A percentile compares a stretch with the other conserved stretches of the same genome.
These are phyloP conservation scores for Metschnikowia colocasiae DNA, from an alignment of 805 yeast species.

Conservation along the genomic window DNA sequence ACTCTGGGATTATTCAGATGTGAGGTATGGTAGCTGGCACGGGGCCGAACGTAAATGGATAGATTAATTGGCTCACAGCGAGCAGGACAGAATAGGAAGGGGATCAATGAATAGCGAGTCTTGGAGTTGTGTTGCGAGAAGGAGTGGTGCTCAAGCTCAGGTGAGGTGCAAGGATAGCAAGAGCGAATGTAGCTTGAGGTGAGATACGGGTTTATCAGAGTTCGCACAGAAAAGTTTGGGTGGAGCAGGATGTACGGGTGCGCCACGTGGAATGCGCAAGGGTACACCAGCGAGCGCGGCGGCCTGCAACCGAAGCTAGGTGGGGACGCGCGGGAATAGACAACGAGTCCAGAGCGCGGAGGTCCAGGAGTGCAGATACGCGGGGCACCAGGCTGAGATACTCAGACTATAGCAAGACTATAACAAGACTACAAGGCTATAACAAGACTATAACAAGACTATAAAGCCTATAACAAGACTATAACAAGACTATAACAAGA, in stretches of 20 bases:
- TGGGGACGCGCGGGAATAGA: neutral
- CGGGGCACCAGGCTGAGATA: no score
- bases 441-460: no score
- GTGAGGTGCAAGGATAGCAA: neutral
- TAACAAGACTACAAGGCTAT: no score
- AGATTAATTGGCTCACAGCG: neutral
- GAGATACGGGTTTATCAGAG: conserved; percentile 1
- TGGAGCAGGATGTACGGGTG: conserved; percentile 2
- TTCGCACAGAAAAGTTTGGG: conserved; percentile 5
- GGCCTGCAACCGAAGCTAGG: neutral
- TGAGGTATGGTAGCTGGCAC: no score
- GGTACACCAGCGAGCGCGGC: neutral
- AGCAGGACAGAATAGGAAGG: neutral
- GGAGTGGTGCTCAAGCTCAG: neutral
- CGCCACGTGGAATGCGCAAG: neutral
- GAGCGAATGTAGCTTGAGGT: neutral
- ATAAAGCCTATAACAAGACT: no score
- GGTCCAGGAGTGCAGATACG: no score
- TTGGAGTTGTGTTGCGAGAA: neutral
- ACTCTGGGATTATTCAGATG: no score
- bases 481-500: no score
- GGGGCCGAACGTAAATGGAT: neutral
- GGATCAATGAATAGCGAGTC: neutral
- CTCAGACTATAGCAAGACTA: no score
- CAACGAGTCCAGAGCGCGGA: no score